Conservation (phyloP, 2,329 filamentous ascomycete genomes). For the Lachnellula cervina region DNA sequence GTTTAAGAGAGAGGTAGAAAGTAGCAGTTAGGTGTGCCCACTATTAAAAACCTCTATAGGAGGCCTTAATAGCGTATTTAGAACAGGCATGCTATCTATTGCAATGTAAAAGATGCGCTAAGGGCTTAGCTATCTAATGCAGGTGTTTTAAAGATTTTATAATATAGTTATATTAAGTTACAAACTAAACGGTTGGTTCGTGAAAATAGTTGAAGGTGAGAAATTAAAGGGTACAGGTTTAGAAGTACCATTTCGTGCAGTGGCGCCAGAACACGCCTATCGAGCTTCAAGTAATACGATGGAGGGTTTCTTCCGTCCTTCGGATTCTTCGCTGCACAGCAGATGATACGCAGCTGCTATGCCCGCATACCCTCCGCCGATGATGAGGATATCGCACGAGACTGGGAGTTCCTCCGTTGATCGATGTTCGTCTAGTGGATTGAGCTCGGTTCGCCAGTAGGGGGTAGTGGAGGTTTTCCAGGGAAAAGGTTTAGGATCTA, state of each 20-base stretch:
- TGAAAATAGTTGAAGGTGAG: neutral
- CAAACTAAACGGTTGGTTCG: no score
- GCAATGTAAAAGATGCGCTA: no score
- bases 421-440: neutral
- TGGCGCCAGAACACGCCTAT: neutral
- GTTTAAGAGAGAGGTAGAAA: no score
- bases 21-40: no score
- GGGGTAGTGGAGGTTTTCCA: neutral
- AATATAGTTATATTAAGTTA: no score
- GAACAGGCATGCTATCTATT: no score
- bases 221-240: neutral
- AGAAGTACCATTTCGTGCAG: neutral
- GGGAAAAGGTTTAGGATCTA: neutral
- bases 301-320: neutral
- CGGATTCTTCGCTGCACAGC: neutral
- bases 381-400: slow-evolving; percentile 14
- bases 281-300: neutral
- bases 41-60: no score
- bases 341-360: slow-evolving; percentile 12
- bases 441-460: neutral
- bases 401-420: slow-evolving; percentile 1
- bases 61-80: no score
- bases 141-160: no score
- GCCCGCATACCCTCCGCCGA: slow-evolving; percentile 18
- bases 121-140: no score